Percentiles rank a stretch among this genome's conserved stretches.
phyloP scores from a whole-genome alignment of 2,329 filamentous ascomycete genomes.

The Beauveria pseudobassiana region DNA sequence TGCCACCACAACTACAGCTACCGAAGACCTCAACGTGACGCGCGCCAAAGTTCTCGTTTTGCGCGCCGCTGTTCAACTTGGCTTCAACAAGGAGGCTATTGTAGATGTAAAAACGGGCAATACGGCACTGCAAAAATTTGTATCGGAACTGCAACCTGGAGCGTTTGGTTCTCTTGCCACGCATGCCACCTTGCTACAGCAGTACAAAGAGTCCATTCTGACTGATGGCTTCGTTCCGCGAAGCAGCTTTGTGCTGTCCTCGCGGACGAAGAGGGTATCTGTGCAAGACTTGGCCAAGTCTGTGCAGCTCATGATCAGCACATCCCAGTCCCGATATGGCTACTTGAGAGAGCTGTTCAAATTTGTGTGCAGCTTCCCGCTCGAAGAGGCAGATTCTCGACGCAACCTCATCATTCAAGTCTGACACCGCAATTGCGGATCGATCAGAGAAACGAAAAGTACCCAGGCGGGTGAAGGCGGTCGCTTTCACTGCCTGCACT shows the following conservation, averaged over 20 bases:
- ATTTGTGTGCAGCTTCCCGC: constrained; percentile 74
- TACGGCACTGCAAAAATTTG: constrained; percentile 62
- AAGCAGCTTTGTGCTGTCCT: constrained; percentile 33
- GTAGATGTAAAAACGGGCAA: constrained; percentile 37
- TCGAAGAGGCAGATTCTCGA: constrained; percentile 67
- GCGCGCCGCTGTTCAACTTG: constrained; percentile 78
- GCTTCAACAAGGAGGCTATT: constrained; percentile 58
- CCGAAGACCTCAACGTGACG: constrained; percentile 69
- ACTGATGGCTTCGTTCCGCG: constrained; percentile 54
- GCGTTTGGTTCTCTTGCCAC: constrained; percentile 68
- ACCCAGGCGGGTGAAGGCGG: background rate
- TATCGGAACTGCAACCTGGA: constrained; percentile 65
- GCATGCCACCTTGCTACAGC: constrained; percentile 65
- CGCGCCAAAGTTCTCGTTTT: constrained; percentile 73
- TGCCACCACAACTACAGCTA: constrained; percentile 58
- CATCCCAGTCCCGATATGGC: constrained; percentile 57
- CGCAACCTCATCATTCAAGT: constrained; percentile 57
- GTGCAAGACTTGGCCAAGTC: constrained; percentile 75
- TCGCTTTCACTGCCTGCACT: background rate
- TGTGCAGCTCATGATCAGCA: constrained; percentile 66
- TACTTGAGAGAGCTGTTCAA: constrained; percentile 79
- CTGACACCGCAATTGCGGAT: constrained; percentile 20
- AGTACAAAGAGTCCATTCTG: constrained; percentile 73
- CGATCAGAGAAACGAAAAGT: background rate
- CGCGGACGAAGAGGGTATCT: constrained; percentile 49